Percentiles rank a stretch among this genome's conserved stretches.
Conservation (phyloP, 495 filamentous ascomycete species). For the Hypoxylon subgilvum region DNA sequence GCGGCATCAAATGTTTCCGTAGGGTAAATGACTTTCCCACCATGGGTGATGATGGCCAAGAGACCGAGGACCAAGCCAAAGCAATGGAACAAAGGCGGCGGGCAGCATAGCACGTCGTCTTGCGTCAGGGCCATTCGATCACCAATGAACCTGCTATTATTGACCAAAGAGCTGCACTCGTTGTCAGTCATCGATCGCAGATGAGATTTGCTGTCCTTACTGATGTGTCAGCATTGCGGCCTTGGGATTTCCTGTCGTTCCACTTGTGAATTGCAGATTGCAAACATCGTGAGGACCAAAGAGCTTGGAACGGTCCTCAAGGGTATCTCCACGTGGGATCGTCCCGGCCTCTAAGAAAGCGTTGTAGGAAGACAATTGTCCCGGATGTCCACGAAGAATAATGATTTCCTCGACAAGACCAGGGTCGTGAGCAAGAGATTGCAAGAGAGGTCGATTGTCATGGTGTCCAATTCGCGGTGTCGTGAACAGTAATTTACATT, state of each 20-base stretch:
- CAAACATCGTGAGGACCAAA: conserved; percentile 67
- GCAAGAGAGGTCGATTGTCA: conserved; percentile 60
- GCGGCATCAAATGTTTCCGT: conserved; percentile 66
- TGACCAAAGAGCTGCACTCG: no score
- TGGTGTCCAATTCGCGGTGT: conserved; percentile 65
- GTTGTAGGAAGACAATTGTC: no score
- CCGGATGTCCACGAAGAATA: conserved; percentile 66
- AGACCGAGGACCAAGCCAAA: conserved; percentile 75
- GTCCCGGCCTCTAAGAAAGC: conserved; percentile 52
- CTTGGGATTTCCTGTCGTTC: conserved; percentile 73
- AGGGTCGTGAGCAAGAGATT: conserved; percentile 53
- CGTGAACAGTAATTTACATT: conserved; percentile 68
- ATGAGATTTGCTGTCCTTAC: no score
- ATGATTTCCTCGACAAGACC: conserved; percentile 59
- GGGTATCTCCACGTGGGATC: conserved; percentile 42
- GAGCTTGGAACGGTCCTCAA: conserved; percentile 46
- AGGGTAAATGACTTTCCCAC: conserved; percentile 70
- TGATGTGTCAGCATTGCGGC: conserved; percentile 77
- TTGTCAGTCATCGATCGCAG: no score
- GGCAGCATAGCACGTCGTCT: conserved; percentile 70
- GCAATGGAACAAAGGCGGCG: conserved; percentile 75
- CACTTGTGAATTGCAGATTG: conserved; percentile 75
- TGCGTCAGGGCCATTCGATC: conserved; percentile 69
- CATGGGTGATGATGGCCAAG: conserved; percentile 69
- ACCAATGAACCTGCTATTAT: conserved; percentile 73